phyloP scores from a whole-genome alignment of 164 flowering plant species.

The Platanus orientalis region DNA sequence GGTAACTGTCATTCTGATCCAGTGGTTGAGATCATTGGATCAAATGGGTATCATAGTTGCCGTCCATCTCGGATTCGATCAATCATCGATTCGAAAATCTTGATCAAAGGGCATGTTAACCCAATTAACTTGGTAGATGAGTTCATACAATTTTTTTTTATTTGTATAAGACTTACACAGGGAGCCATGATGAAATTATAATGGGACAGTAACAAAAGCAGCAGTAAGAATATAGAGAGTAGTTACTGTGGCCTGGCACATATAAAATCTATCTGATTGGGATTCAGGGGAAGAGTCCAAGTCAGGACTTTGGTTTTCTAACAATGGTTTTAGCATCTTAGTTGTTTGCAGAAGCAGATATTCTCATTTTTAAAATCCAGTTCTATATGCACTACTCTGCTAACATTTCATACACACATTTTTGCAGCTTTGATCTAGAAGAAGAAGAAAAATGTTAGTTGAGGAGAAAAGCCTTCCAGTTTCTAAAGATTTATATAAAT shows the following conservation, averaged over 20 bases:
- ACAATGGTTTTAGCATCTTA: not conserved
- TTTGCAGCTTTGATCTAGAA: not conserved
- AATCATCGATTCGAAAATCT: too few relatives aligned
- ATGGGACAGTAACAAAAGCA: too few relatives aligned
- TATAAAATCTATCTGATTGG: not conserved
- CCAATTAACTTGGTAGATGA: too few relatives aligned
- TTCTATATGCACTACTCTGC: not conserved
- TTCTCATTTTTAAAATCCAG: not conserved
- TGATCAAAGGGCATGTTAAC: too few relatives aligned
- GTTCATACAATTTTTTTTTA: too few relatives aligned
- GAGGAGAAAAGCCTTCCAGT: not conserved
- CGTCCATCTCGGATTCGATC: too few relatives aligned
- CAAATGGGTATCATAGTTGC: too few relatives aligned
- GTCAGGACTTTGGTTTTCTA: not conserved
- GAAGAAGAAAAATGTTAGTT: not conserved
- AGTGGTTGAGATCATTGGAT: too few relatives aligned
- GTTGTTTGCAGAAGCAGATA: conserved; percentile 7
- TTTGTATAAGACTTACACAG: too few relatives aligned
- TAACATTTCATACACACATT: not conserved
- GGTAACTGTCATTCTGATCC: too few relatives aligned
- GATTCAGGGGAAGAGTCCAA: conserved; percentile 10
- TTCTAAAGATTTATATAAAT: not conserved
- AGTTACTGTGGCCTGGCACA: not conserved
- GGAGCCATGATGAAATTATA: too few relatives aligned
- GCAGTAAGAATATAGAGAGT: not conserved